These are phyloP conservation scores for Sphaerulina populicola DNA, from an alignment of 2,329 filamentous ascomycete species.

Conservation along the genomic window DNA sequence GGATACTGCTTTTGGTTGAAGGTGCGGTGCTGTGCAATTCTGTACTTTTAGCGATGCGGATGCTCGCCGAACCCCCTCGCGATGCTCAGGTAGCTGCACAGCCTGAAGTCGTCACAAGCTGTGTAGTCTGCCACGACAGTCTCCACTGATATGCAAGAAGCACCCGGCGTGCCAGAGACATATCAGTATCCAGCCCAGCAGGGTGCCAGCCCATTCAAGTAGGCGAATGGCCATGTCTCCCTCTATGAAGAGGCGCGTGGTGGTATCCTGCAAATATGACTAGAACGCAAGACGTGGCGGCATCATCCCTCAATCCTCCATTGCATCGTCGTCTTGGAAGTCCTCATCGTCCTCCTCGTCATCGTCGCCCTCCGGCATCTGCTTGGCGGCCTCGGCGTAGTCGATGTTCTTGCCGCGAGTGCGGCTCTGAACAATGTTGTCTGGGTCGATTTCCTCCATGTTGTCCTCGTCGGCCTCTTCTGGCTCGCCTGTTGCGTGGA, in stretches of 20 bases:
- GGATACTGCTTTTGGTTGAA: conserved; percentile 1
- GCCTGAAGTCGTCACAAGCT: conserved; percentile 6
- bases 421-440: conserved; percentile 77
- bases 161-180: neutral
- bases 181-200: neutral
- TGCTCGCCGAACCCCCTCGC: neutral
- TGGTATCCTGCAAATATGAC: neutral
- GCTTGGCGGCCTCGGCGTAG: conserved; percentile 80
- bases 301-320: conserved; percentile 15
- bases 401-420: conserved; percentile 90
- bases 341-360: conserved; percentile 70
- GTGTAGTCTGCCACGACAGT: neutral
- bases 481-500: conserved; percentile 33
- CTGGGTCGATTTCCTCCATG: conserved; percentile 81
- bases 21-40: conserved; percentile 1
- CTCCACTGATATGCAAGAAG: conserved; percentile 4
- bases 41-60: conserved; percentile 1
- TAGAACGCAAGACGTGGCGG: neutral
- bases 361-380: conserved; percentile 67
- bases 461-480: conserved; percentile 71
- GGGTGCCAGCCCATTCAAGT: neutral
- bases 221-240: neutral
- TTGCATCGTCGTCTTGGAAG: conserved; percentile 54
- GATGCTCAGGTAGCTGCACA: conserved; percentile 2
- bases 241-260: neutral